phyloP scores from a whole-genome alignment of 192 early-diverging fungal genomes.

The Entomortierella chlamydospora region DNA sequence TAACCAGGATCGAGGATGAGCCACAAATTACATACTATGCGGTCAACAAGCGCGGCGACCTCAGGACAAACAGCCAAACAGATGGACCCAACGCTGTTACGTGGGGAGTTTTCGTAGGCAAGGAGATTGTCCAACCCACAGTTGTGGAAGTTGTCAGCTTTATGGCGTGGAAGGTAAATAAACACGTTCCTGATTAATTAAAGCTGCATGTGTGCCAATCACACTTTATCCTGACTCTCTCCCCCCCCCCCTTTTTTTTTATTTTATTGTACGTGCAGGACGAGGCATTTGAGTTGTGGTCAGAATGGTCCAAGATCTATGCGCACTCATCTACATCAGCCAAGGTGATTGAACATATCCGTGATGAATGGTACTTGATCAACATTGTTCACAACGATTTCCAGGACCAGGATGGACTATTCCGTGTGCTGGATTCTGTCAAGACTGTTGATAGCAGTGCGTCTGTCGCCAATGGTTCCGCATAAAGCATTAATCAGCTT shows the following conservation, averaged over 20 bases:
- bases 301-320: constrained; percentile 88
- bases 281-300: constrained; percentile 96
- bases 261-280: constrained; percentile 55
- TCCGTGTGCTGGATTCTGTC: constrained; percentile 70
- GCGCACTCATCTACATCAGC: constrained; percentile 57
- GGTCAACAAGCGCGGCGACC: constrained; percentile 86
- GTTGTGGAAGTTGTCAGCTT: constrained; percentile 93
- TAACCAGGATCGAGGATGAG: constrained; percentile 73
- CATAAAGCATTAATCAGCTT: too few species aligned
- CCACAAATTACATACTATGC: constrained; percentile 92
- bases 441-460: constrained; percentile 5
- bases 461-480: background rate
- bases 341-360: constrained; percentile 70
- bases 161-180: constrained; percentile 87
- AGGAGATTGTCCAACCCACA: constrained; percentile 95
- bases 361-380: constrained; percentile 87
- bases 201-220: background rate
- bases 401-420: constrained; percentile 76
- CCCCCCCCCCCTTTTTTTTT: background rate
- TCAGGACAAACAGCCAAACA: constrained; percentile 87
- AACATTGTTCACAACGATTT: constrained; percentile 98
- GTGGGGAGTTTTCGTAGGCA: constrained; percentile 99
- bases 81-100: constrained; percentile 96
- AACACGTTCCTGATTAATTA: too few species aligned
- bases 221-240: background rate